Percentiles rank a stretch among this genome's conserved stretches.
Conservation (phyloP, 2,329 filamentous ascomycete genomes). For the Trichoderma sp. region DNA sequence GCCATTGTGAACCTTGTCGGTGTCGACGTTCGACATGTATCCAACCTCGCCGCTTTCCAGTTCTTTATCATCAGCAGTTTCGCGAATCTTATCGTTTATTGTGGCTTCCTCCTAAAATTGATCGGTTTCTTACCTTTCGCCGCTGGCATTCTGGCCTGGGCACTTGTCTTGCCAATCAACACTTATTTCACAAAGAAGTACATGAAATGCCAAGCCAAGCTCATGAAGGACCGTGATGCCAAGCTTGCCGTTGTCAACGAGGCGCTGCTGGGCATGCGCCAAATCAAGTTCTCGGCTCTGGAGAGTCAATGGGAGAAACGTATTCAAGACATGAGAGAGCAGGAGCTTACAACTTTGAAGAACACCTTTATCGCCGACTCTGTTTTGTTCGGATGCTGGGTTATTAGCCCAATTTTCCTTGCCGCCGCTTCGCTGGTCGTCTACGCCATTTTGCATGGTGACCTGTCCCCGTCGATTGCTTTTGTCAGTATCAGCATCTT, state of each 20-base stretch:
- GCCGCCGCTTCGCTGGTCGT: constrained; percentile 69
- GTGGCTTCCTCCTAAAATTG: constrained; percentile 65
- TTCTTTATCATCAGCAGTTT: constrained; percentile 64
- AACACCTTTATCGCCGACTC: constrained; percentile 65
- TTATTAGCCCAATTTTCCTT: constrained; percentile 71
- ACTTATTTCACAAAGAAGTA: constrained; percentile 66
- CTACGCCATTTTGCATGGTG: constrained; percentile 65
- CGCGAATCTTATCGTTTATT: constrained; percentile 65
- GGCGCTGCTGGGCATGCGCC: constrained; percentile 74
- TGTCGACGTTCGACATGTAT: constrained; percentile 70
- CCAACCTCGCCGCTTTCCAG: constrained; percentile 68
- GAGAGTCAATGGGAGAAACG: constrained; percentile 74
- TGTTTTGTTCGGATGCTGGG: constrained; percentile 66
- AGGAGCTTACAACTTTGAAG: constrained; percentile 68
- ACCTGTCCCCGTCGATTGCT: constrained; percentile 69
- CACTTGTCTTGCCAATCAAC: constrained; percentile 68
- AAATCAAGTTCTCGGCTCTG: constrained; percentile 81
- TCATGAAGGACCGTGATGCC: constrained; percentile 76
- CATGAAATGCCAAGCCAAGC: constrained; percentile 61
- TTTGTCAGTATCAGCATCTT: constrained; percentile 79
- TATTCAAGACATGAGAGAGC: constrained; percentile 62
- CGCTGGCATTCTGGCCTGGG: constrained; percentile 65
- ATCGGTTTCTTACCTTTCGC: constrained; percentile 71
- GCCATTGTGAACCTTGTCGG: constrained; percentile 76
- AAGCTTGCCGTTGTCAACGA: constrained; percentile 78